Evolutionary conservation across 768 basidiomycete species (phyloP), one percentile per base, ranked within the genome.

Genomic region (Crucibulum laeve): DNA sequence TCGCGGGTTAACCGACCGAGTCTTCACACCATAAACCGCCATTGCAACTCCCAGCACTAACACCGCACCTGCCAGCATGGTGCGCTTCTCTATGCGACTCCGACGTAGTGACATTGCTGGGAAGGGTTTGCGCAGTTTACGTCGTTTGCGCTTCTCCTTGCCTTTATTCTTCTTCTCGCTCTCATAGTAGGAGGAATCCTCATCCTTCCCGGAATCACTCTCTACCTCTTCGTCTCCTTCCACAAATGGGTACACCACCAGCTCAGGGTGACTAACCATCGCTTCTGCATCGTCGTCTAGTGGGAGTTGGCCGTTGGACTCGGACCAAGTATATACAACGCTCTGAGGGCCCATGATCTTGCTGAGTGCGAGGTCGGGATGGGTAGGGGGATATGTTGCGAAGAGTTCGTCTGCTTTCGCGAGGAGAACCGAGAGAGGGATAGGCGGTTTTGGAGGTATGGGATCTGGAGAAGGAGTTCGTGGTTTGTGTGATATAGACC

Each of bases 311-410:
- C 59, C 39, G 2, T 57, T 52, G 21, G 63, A 58, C 51, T 81
- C 76, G 14, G 73, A 76, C 87, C 87, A 91, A 6, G 89, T 90
- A 57, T 73, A 77, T 40, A 88, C 67, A 26, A 77, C 84, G 53
- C 86, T 89, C 53, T 85, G 80, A 1, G 84, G 86, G 6, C 89
- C 89, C 75, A 91, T 80, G 38, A 86, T 86, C 22, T 68, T 64
- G 4, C 72, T 62, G 13, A 87, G 64, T 3, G 50, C 56, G 10
- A 91, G 64, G 0, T 59, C 65, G 7, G 80, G 73, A 40, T 84
- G 73, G 1, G 71, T 65, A 2, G 85, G 84, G 3, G 87, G 85
- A 58, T 74, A 84, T 15, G 55, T 50, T n/a, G 57, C 50, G 38
- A 74, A 77, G 10, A 91, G 76, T 5, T 62, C 68, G 52, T 88